Evolutionary conservation across 345 rosid species (phyloP).

Genomic region (Zanthoxylum bungeanum): DNA sequence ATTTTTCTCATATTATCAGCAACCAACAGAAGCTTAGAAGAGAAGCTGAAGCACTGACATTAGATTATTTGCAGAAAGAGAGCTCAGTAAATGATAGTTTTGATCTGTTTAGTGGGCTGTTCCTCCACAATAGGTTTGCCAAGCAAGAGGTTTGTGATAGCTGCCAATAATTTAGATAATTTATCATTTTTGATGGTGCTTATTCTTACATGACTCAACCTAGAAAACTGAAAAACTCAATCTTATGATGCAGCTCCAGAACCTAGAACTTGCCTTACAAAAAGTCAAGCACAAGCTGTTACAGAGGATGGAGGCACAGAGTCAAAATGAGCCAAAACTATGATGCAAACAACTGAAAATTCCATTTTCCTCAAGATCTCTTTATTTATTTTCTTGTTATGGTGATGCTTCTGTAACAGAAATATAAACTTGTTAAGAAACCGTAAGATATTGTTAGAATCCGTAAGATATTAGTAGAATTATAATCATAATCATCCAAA

Average conservation of each 20-base stretch:
- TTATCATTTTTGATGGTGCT: background rate
- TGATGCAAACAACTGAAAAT: background rate
- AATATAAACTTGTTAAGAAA: no score
- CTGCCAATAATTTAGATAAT: background rate
- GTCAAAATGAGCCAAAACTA: background rate
- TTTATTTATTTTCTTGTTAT: background rate
- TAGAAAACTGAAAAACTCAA: background rate
- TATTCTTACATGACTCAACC: background rate
- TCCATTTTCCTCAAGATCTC: background rate
- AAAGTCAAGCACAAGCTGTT: slow-evolving; percentile 38
- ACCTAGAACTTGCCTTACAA: slow-evolving; percentile 35
- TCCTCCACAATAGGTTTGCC: slow-evolving; percentile 46
- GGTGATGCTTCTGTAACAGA: no score
- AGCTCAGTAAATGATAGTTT: slow-evolving; percentile 31
- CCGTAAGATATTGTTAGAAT: no score
- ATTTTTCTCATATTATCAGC: background rate
- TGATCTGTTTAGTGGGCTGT: slow-evolving; percentile 49
- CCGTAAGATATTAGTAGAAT: no score
- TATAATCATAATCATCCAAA: no score
- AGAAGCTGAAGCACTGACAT: background rate
- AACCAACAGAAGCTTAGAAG: background rate
- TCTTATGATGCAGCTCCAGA: slow-evolving; percentile 55
- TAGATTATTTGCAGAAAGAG: slow-evolving; percentile 33
- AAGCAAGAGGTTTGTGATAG: slow-evolving; percentile 40
- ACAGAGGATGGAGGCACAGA: slow-evolving; percentile 26